Evolutionary conservation across 805 yeast genomes (phyloP), one percentile per base, ranked within the genome.

Genomic region (Monosporozyma siamensis): DNA sequence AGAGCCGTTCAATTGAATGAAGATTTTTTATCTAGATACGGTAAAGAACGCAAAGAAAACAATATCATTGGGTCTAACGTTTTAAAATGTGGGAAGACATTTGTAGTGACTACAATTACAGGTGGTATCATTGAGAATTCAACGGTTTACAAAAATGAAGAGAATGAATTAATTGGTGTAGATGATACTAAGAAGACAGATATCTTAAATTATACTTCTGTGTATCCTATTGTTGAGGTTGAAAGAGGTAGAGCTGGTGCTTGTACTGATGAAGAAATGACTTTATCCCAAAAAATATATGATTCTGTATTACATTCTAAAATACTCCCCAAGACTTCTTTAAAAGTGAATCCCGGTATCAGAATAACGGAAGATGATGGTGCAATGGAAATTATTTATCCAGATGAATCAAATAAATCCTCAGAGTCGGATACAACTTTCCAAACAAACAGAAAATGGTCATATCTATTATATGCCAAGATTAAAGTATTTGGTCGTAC

Each of bases 251-350:
- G 86, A 41, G 57, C 61, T 22, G 92, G 94, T 11, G 84, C 87
- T 1, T 95, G 95, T 23, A 77, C 89, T 1, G 84, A 80, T 51
- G 95, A 87, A 62, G 95, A 87, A 57, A 84, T 82, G 78, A 76
- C 74, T 24, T 54, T 82, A 17, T 75, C 85, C 1, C 94, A 85
- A 58, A 67, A 67, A 44, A 52, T 84, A 20, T 77, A 77, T 52
- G 83, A 83, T 48, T 65, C 74, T 4, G 57, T 86, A 4, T 61
- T 74, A 37, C 78, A 77, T 47, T 74, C 83, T 10, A 73, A 75
- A 23, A 47, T 82, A 18, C 59, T 82, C 15, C 63, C 72, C 2
- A 64, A 66, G 34, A 58, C 70, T 21, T 70, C 82, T 6, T 65
- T 82, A 45, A 70, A 71, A 50, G 59, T 60, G 2, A 41, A 50